Evolutionary conservation across 164 flowering plant genomes (phyloP).

Genomic region (Macadamia tetraphylla): DNA sequence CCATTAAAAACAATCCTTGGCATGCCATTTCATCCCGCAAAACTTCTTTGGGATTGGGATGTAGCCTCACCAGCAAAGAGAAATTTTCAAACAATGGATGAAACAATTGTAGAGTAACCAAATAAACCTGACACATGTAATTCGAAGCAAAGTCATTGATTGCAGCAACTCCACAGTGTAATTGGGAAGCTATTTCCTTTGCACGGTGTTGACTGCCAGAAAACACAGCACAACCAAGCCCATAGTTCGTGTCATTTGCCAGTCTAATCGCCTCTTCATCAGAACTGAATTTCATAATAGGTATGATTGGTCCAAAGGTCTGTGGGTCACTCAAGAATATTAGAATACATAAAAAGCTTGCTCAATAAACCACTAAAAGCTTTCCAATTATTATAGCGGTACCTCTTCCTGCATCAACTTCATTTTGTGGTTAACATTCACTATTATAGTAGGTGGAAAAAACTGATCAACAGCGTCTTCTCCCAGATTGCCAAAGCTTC

Average conservation of each 20-base stretch:
- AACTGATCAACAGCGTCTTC: conserved; percentile 92
- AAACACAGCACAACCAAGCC: conserved; percentile 97
- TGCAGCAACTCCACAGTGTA: conserved; percentile 89
- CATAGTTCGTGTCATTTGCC: conserved; percentile 84
- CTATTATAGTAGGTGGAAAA: conserved; percentile 93
- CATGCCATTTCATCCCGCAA: too few species aligned
- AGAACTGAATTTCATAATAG: conserved; percentile 86
- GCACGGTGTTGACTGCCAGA: conserved; percentile 84
- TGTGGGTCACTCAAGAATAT: conserved; percentile 19
- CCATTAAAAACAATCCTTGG: too few species aligned
- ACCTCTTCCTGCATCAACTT: conserved; percentile 98
- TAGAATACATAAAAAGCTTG: too few species aligned
- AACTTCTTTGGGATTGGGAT: not conserved
- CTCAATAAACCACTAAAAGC: too few species aligned
- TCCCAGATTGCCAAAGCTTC: conserved; percentile 83
- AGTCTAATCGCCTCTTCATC: conserved; percentile 85
- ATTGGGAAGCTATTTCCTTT: conserved; percentile 67
- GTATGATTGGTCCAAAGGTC: conserved; percentile 98
- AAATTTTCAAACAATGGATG: not conserved
- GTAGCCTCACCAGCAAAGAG: not conserved
- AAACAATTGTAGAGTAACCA: not conserved
- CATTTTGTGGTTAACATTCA: conserved; percentile 82
- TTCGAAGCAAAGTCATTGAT: conserved; percentile 88
- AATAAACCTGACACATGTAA: conserved; percentile 91
- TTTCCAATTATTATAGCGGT: conserved; percentile 14